These are phyloP conservation scores for Penicillium sp. DNA, from an alignment of 2,329 filamentous ascomycete genomes.

Conservation along the genomic window DNA sequence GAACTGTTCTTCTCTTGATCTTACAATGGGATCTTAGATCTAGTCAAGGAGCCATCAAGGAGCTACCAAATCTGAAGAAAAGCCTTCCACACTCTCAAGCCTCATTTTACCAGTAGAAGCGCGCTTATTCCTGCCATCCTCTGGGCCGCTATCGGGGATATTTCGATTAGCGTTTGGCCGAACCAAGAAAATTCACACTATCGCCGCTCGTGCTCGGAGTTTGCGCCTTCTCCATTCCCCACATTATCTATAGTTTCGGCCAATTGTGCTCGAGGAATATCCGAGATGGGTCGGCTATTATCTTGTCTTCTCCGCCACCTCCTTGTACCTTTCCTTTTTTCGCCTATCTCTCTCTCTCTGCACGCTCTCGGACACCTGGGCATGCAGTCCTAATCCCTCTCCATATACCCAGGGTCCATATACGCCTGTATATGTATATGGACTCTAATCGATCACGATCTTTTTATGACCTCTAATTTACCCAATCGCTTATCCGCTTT, in stretches of 20 bases:
- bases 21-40: background rate
- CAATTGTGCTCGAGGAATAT: slow-evolving; percentile 3
- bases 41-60: background rate
- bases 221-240: background rate
- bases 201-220: background rate
- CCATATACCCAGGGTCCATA: slow-evolving; percentile 2
- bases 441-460: background rate
- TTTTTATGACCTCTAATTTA: background rate
- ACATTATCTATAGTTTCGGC: background rate
- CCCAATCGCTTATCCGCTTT: background rate
- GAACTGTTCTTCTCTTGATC: background rate
- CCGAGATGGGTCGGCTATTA: slow-evolving; percentile 5
- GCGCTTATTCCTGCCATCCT: background rate
- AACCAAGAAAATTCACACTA: background rate
- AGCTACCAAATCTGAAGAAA: background rate
- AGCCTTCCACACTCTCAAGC: background rate
- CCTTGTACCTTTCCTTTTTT: slow-evolving; percentile 17
- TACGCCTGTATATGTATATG: slow-evolving; percentile 1
- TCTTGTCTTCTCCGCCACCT: slow-evolving; percentile 16
- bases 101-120: background rate
- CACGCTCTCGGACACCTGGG: background rate
- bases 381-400: background rate
- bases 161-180: slow-evolving; percentile 3
- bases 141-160: slow-evolving; percentile 1
- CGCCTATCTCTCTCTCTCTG: slow-evolving; percentile 5